Evolutionary conservation across 1,139 yeast genomes (phyloP), one percentile per base, ranked within the genome.

Genomic region (Protomyces arabidopsidicola): DNA sequence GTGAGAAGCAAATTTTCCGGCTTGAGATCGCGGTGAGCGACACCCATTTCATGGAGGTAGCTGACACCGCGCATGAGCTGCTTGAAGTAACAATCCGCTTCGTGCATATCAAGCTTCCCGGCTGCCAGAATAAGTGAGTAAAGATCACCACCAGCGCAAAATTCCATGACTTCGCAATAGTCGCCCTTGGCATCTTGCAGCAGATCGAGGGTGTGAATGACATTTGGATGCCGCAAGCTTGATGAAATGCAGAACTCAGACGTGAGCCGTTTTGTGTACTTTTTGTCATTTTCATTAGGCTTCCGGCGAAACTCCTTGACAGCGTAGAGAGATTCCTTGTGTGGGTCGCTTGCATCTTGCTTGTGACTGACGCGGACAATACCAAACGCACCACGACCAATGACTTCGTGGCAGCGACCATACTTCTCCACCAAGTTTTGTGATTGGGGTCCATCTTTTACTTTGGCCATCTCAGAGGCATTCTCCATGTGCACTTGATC

Each of bases 11-110:
- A 76, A 74, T 93, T 93, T 73, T 93, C 98, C 0, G 98, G 98
- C 76, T 93, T 93, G 70, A 93, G 79, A 74, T 93, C 98, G 67
- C 98, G 82, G 75, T 93, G 98, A 38, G 95, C 87, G 55, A 93
- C 97, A 50, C 98, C 98, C 95, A 90, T 88, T 57, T 88, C 89
- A 76, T 93, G 98, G 96, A 93, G 90, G 77, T 90, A 93, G 64
- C 85, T 88, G 48, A 93, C 96, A 42, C 97, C 98, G 65, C 91
- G 79, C 64, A 93, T 83, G 63, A 93, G 78, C 73, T 93, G 98
- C 74, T 91, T 91, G 78, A 93, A 90, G 73, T 89, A 90, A 75
- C 98, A 93, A 75, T 93, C 97, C 4, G 98, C 96, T 75, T 93
- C 98, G 16, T 84, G 82, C 67, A 84, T 85, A 71, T 89, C 95